Evolutionary conservation across 2,329 filamentous ascomycete genomes (phyloP).

Genomic region (Trichoderma cornu-damae): DNA sequence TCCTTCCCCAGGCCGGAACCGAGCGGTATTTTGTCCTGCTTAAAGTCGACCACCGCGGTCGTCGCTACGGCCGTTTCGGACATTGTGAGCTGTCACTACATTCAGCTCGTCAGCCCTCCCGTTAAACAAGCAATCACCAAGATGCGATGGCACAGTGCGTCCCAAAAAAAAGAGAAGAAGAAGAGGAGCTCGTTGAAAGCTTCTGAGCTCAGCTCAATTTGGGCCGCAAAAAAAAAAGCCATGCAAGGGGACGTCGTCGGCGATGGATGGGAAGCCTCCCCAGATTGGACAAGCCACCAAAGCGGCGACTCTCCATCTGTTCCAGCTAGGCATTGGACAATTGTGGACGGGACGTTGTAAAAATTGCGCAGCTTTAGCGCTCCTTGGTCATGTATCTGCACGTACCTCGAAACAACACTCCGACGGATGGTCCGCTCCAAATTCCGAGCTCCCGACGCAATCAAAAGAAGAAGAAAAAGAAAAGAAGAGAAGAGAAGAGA

Average conservation of each 20-base stretch:
- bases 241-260: not conserved
- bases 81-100: slow-evolving; percentile 27
- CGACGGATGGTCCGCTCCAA: slow-evolving; percentile 1
- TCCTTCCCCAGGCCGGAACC: slow-evolving; percentile 41
- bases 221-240: not conserved
- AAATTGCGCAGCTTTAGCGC: slow-evolving; percentile 18
- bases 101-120: not conserved
- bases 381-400: slow-evolving; percentile 8
- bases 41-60: slow-evolving; percentile 30
- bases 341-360: not conserved
- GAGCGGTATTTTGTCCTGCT: slow-evolving; percentile 32
- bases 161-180: not conserved
- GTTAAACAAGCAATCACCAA: not conserved
- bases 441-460: slow-evolving; percentile 11
- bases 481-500: not conserved
- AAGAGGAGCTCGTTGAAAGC: not conserved
- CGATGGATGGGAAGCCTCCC: not conserved
- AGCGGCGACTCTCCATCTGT: not conserved
- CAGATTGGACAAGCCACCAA: not conserved
- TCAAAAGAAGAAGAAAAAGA: not conserved
- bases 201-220: not conserved
- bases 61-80: slow-evolving; percentile 29
- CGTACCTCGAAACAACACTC: slow-evolving; percentile 16
- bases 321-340: not conserved
- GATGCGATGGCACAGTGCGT: not conserved